A percentile compares a stretch with the other conserved stretches of the same genome.
Conservation (phyloP, 371 early-diverging fungal genomes). For the Furculomyces boomerangus region DNA sequence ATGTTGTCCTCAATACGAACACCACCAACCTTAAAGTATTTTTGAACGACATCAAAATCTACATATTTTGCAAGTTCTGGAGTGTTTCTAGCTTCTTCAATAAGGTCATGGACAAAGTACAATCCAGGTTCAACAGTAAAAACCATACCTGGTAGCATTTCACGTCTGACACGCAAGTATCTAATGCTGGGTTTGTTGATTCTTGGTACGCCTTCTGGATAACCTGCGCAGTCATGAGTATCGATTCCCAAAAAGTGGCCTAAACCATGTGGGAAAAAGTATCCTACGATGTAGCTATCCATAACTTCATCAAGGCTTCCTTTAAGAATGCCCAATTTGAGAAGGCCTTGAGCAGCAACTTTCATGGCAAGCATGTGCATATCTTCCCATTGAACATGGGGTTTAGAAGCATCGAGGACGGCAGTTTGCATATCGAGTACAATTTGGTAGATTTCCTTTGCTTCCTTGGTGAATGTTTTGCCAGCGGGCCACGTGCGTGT, state of each 20-base stretch:
- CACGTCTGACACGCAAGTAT: constrained; percentile 72
- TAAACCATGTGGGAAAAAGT: constrained; percentile 84
- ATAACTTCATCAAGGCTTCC: constrained; percentile 48
- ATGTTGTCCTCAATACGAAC: constrained; percentile 88
- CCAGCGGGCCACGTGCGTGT: constrained; percentile 78
- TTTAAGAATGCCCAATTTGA: constrained; percentile 48
- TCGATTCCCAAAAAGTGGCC: constrained; percentile 58
- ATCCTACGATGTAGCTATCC: constrained; percentile 50
- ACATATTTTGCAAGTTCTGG: constrained; percentile 39
- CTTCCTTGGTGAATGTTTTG: constrained; percentile 55
- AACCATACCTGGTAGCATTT: constrained; percentile 56
- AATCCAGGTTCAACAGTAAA: constrained; percentile 88
- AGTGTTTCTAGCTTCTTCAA: constrained; percentile 30
- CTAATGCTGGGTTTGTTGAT: constrained; percentile 65
- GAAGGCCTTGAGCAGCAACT: constrained; percentile 56
- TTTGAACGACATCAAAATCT: constrained; percentile 43
- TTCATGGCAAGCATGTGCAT: constrained; percentile 63
- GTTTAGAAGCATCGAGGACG: constrained; percentile 42
- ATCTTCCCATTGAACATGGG: constrained; percentile 75
- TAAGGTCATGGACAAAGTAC: constrained; percentile 35
- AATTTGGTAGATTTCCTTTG: constrained; percentile 57
- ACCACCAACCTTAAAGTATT: constrained; percentile 66
- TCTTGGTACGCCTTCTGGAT: constrained; percentile 57
- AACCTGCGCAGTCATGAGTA: constrained; percentile 81
- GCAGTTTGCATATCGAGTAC: constrained; percentile 70